Evolutionary conservation across 2,329 filamentous ascomycete genomes (phyloP).

Genomic region (Didymella pinodella): DNA sequence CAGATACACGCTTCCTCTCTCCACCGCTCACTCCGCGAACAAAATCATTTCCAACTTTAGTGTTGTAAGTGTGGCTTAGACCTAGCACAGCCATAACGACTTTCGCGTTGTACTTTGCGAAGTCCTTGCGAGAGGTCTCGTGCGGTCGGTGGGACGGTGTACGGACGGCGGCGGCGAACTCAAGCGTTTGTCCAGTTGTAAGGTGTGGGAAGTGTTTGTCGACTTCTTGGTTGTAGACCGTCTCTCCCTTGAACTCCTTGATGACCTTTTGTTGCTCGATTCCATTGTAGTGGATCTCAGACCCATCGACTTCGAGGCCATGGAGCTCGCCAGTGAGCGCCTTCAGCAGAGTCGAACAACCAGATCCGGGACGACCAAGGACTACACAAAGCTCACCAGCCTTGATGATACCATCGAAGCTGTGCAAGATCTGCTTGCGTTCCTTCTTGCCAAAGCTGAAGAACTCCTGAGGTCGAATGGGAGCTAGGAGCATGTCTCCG

Average conservation of each 20-base stretch:
- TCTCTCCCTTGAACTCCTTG: slow-evolving; percentile 58
- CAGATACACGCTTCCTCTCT: slow-evolving; percentile 67
- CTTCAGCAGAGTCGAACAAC: slow-evolving; percentile 71
- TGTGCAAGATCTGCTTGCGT: slow-evolving; percentile 63
- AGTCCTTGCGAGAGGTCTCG: slow-evolving; percentile 53
- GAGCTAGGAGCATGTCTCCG: slow-evolving; percentile 64
- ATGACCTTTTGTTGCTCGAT: slow-evolving; percentile 53
- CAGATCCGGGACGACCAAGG: slow-evolving; percentile 61
- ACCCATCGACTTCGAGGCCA: slow-evolving; percentile 63
- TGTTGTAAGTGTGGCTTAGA: slow-evolving; percentile 63
- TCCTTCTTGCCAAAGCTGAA: slow-evolving; percentile 58
- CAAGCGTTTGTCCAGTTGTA: slow-evolving; percentile 64
- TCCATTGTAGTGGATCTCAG: slow-evolving; percentile 69
- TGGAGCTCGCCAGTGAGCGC: slow-evolving; percentile 67
- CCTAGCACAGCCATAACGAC: slow-evolving; percentile 64
- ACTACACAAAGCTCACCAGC: slow-evolving; percentile 60
- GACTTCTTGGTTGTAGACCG: slow-evolving; percentile 56
- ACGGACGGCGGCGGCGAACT: slow-evolving; percentile 63
- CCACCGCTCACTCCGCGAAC: slow-evolving; percentile 69
- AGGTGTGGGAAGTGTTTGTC: slow-evolving; percentile 65
- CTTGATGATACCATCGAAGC: slow-evolving; percentile 62
- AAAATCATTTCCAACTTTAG: slow-evolving; percentile 65
- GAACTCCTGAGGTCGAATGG: slow-evolving; percentile 65
- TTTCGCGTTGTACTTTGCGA: slow-evolving; percentile 56
- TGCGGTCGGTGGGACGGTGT: slow-evolving; percentile 55